Evolutionary conservation across 192 early-diverging fungal species (phyloP), one percentile per base, ranked within the genome.

Genomic region (Rhizoclosmatium globosum): DNA sequence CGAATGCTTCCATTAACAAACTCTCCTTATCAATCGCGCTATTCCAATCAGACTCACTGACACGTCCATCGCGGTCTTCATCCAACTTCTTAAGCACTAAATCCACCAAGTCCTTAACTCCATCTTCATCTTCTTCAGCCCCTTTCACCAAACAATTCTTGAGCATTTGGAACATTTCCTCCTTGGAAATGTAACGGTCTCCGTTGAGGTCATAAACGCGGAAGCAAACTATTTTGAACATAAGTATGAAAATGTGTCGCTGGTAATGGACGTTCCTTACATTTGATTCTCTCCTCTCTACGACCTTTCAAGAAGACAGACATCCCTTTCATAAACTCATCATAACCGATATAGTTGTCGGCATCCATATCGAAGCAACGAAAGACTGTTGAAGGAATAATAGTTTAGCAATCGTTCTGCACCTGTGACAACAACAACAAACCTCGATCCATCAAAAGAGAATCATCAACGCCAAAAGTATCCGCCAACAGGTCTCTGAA

Each of bases 121-220:
- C 89, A 68, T 89, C 89, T 76, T 89, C 89, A 77, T 89, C 89
- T 79, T 88, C 87, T 76, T 91, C 88, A 65, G 85, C 83, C 6
- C 84, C 88, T 41, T 85, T 83, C 19, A 90, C 85, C 21, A 90
- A 79, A 47, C 84, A 87, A 78, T 89, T 89, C 48, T 89, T 90
- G 3, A 91, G 74, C 85, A 91, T 87, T 70, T 89, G 88, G 76
- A 83, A 91, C 89, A 91, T 91, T 78, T 91, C 89, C 60, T 91
- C 89, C 73, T 91, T 91, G 50, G 87, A 86, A 60, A 91, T 90
- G 79, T 88, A 88, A 13, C 86, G 83, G 79, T 91, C 89, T 38
- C 88, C 88, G 61, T 91, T 91, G 13, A 91, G 71, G 75, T 91
- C 89, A 68, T 91, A 91, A 6, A 91, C 87, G 31, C 89, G 78